Base-by-base conservation (phyloP, 73 alveolate species). In the Diophrys sp. region DNA sequence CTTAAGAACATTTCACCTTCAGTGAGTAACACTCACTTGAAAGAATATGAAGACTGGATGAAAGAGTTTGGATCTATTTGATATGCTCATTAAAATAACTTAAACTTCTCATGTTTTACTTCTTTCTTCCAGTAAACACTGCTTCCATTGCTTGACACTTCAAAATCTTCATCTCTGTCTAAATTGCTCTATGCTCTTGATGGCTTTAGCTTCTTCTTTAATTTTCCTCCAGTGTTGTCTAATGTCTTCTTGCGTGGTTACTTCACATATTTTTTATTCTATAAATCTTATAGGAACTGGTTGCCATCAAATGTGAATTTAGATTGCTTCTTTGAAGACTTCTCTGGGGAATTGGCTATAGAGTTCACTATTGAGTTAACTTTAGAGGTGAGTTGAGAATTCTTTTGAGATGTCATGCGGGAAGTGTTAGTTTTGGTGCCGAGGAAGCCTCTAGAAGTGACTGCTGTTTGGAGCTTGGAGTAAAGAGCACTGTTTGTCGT, bases 31-130 rank as follows among this genome's bases (percentile, higher is more conserved):
- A 94, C 93, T 32, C 81, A 87, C 68, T 74, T 93, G 32, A 81
- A 82, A 54, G 91, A 93, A 77, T 93, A 82, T 76, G 89, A 86
- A 26, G 87, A 90, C 33, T 93, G 98, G 98, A 93, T 91, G 95
- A 91, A 91, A 74, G 96, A 90, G 77, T 93, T 93, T 67, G 93
- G 96, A 26, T 78, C 95, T n/a, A 94, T 74, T 29, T 93, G 89
- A 93, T 82, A n/a, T n/a, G 57, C 0, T 2, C 33, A 62, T 23
- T 62, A 11, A 14, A 25, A 62, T 62, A 62, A 62, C 2, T 14
- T 14, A 62, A 11, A 14, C 5, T n/a, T 14, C 11, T 62, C 14
- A 23, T 23, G 72, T 62, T 23, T 2, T 62, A 14, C 72, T 14
- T 25, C 8, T 53, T 23, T 14, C 24, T 53, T 53, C 67, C 23